Base-by-base conservation (phyloP, 1,284 basidiomycete genomes). In the Cutaneotrichosporon spelunceum region DNA sequence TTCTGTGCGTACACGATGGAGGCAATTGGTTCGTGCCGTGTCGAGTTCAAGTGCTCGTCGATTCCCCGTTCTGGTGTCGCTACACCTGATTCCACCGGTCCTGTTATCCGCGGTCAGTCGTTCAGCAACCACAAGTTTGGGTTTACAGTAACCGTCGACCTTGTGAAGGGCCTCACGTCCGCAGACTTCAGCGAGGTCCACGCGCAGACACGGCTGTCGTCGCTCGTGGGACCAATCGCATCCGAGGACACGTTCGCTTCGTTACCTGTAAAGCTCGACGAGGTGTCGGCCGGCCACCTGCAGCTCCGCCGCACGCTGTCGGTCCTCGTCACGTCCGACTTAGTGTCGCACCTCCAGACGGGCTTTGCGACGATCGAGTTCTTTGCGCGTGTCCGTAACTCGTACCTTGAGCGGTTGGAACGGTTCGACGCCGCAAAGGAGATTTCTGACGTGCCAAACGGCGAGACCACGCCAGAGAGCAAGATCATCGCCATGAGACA, bases 1-100 rank as follows among this genome's bases (percentile, higher is more conserved):
- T 91, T 92, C 73, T 94, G 91, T 73, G 86, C 89, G 50, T 94
- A 93, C 73, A 95, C 93, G 1, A 85, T 91, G 57, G 93, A 95
- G 74, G 92, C 92, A 2, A 91, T 96, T 65, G 93, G 93, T 0
- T 92, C 90, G 36, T 95, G 92, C 79, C 85, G 90, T 21, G 83
- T 66, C 80, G 85, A 78, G 82, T 73, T 79, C 81, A 59, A 83
- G 82, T 70, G 61, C 48, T 30, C 62, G 16, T n/a, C 57, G 2
- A 27, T 27, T 7, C 50, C 60, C 5, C 53, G 63, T 3, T 76
- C 72, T 8, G 74, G 75, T 0, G 56, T 76, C 3, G 61, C 69
- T 3, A 74, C 77, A 0, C 74, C 75, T 6, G 68, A 74, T 8
- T 66, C 72, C 14, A 26, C 30, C 23, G 57, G 62, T 0, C 44